Percentiles rank a stretch among this genome's conserved stretches.
Conservation (phyloP, 139 green algal genomes). For the Diplosphaera chodatii region DNA sequence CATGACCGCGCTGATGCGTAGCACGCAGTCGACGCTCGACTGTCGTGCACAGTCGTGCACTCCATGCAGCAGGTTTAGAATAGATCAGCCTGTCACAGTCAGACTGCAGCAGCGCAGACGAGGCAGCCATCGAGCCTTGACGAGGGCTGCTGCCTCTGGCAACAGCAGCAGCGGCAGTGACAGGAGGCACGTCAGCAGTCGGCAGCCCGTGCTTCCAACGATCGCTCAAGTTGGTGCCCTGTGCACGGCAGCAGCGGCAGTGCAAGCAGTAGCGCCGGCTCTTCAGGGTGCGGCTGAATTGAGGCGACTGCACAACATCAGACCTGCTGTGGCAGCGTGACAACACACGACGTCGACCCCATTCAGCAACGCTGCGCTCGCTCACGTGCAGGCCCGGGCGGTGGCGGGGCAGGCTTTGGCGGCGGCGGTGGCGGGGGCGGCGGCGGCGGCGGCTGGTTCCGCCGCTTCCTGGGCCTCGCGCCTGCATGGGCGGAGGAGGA, state of each 20-base stretch:
- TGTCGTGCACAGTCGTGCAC: neutral
- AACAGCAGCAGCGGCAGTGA: neutral
- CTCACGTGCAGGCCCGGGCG: neutral
- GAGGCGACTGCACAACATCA: too few species aligned
- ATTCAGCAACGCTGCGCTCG: too few species aligned
- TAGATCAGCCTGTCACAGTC: neutral
- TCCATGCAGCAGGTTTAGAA: neutral
- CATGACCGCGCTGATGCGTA: too few species aligned
- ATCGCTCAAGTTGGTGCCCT: neutral
- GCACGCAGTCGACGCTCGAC: neutral
- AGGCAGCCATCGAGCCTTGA: neutral
- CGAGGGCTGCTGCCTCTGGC: neutral
- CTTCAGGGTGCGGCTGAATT: neutral
- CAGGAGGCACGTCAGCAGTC: neutral
- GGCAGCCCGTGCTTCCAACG: neutral
- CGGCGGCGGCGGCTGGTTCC: neutral
- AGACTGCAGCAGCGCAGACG: neutral
- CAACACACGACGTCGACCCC: too few species aligned
- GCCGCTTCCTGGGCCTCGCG: neutral
- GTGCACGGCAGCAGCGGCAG: neutral
- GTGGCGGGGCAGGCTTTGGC: neutral
- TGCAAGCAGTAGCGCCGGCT: neutral
- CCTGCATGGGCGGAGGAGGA: constrained; percentile 3
- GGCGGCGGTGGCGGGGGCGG: too few species aligned
- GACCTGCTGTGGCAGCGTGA: too few species aligned